These are phyloP conservation scores for Aspergillus tamarii DNA, from an alignment of 2,329 filamentous ascomycete genomes.

Conservation along the genomic window DNA sequence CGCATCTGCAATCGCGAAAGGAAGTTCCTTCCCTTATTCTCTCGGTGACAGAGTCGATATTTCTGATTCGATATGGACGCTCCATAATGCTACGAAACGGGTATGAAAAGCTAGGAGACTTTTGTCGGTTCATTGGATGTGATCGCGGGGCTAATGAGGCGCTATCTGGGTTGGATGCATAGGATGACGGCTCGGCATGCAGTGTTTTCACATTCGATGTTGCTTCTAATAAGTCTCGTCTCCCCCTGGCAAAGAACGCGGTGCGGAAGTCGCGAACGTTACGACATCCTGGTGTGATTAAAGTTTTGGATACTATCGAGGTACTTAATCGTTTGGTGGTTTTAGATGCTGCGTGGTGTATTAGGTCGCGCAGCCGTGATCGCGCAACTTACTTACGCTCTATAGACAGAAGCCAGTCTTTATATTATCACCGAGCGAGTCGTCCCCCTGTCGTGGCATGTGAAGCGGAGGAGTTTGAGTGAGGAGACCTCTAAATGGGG, in stretches of 20 bases:
- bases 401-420: slow-evolving; percentile 86
- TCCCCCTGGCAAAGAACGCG: slow-evolving; percentile 90
- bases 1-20: slow-evolving; percentile 93
- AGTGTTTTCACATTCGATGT: slow-evolving; percentile 98
- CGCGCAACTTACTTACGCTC: slow-evolving; percentile 5
- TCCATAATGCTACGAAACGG: slow-evolving; percentile 90
- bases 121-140: not conserved
- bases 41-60: slow-evolving; percentile 93
- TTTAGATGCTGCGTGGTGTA: not conserved
- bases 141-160: slow-evolving; percentile 18
- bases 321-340: slow-evolving; percentile 50
- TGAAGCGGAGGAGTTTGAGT: slow-evolving; percentile 82
- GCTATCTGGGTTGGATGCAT: slow-evolving; percentile 11
- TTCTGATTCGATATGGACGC: slow-evolving; percentile 92
- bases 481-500: slow-evolving; percentile 98
- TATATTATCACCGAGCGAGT: slow-evolving; percentile 95
- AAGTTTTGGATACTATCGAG: slow-evolving; percentile 92
- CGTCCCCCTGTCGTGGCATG: slow-evolving; percentile 84
- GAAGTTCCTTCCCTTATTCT: slow-evolving; percentile 86
- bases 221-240: slow-evolving; percentile 73
- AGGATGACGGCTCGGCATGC: slow-evolving; percentile 94
- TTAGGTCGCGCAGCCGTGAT: not conserved
- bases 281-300: slow-evolving; percentile 91
- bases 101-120: slow-evolving; percentile 52
- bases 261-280: slow-evolving; percentile 91